Evolutionary conservation across 495 filamentous ascomycete genomes (phyloP).

Genomic region (Hyaloscypha hepaticicola): DNA sequence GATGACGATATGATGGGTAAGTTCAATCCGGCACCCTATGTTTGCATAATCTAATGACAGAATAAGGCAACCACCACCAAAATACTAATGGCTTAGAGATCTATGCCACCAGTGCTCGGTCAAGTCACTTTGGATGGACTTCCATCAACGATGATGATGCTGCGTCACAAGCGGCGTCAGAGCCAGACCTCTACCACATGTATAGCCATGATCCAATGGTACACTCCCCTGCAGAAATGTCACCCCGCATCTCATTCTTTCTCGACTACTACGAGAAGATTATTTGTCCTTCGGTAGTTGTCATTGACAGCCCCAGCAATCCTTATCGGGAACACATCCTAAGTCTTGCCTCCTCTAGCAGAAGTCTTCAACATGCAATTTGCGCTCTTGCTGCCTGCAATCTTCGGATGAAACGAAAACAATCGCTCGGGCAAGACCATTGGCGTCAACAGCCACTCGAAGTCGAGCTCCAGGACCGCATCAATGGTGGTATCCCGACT

Average conservation of each 20-base stretch:
- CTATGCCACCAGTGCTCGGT: slow-evolving; percentile 31
- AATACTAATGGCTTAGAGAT: slow-evolving; percentile 24
- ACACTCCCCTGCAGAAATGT: slow-evolving; percentile 43
- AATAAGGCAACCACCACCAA: slow-evolving; percentile 9
- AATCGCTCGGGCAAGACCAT: slow-evolving; percentile 50
- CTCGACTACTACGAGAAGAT: slow-evolving; percentile 82
- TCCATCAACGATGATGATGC: slow-evolving; percentile 30
- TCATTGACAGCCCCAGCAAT: slow-evolving; percentile 81
- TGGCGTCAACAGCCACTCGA: slow-evolving; percentile 28
- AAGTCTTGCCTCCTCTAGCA: slow-evolving; percentile 71
- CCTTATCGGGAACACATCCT: slow-evolving; percentile 86
- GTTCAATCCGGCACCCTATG: slow-evolving; percentile 19
- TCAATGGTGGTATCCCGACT: slow-evolving; percentile 24
- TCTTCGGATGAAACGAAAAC: slow-evolving; percentile 59
- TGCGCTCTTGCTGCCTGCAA: slow-evolving; percentile 89
- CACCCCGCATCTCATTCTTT: slow-evolving; percentile 58
- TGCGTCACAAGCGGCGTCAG: slow-evolving; percentile 26
- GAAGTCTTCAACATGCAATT: slow-evolving; percentile 86
- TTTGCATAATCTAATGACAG: slow-evolving; percentile 4
- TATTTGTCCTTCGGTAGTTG: slow-evolving; percentile 87
- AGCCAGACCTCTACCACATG: slow-evolving; percentile 32
- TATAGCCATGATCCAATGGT: slow-evolving; percentile 27
- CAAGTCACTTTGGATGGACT: slow-evolving; percentile 32
- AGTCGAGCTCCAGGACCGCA: slow-evolving; percentile 28
- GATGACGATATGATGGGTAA: slow-evolving; percentile 46